Base-by-base conservation (phyloP, 768 basidiomycete genomes). In the Tricholoma saponaceum region DNA sequence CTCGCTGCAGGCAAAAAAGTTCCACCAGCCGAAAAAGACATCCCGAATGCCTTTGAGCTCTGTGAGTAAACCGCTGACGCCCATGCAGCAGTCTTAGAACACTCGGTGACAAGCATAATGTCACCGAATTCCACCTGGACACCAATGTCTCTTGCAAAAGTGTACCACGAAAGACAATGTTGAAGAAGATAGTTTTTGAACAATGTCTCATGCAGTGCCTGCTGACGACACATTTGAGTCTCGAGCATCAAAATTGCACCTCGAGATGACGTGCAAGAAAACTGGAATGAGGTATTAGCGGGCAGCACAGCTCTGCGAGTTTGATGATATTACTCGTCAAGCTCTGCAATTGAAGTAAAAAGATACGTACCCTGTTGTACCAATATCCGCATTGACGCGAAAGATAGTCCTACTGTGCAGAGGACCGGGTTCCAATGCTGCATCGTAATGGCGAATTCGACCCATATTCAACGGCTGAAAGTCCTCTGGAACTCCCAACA, bases 351-450 rank as follows among this genome's bases (percentile, higher is more conserved):
- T 12, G 12, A 25, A 46, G 5, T 4, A 25, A 7, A 25, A 23
- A 25, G 9, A 12, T 1, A 13, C 22, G 35, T 39, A 53, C 52
- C 52, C 52, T 16, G 37, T n/a, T n/a, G 37, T 25, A 8, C 52
- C 52, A 4, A 39, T 16, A 22, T 41, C 33, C 2, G 52, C 52
- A 28, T 52, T 41, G 35, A 53, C 52, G 10, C 35, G 52, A 18
- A 53, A 53, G 26, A 53, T 53, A 33, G 52, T 53, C 23, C 51
- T 52, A 32, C 57, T 58, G 25, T 55, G 57, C 6, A 61, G 44
- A 14, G 60, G 60, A 10, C 60, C 60, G 32, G 60, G 60, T 33
- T 58, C 54, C 22, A 61, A 33, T 4, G 53, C 52, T 25, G 52
- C 53, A 16, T 57, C 54, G 13, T 51, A 61, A 3, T 41, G 55